phyloP scores from a whole-genome alignment of 2,329 filamentous ascomycete species.

The Aquanectria penicillioides region DNA sequence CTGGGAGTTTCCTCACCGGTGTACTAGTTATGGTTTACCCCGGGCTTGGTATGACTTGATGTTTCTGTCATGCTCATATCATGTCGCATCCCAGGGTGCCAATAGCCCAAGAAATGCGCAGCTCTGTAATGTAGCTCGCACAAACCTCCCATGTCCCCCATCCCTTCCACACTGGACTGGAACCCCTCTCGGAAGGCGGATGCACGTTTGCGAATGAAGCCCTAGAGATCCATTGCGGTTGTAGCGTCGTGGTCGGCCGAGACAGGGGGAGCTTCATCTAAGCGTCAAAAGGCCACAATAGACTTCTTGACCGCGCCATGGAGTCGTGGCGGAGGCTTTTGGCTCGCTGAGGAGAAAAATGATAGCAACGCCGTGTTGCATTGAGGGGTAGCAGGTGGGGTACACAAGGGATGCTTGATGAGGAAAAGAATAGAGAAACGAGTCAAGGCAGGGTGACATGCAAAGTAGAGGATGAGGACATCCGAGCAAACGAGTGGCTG shows the following conservation, averaged over 20 bases:
- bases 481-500: constrained; percentile 2
- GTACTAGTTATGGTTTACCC: not conserved
- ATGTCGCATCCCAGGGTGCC: constrained; percentile 26
- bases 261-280: constrained; percentile 15
- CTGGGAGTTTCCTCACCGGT: constrained; percentile 8
- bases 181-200: no score
- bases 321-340: not conserved
- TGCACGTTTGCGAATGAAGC: constrained; percentile 26
- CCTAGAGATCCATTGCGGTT: constrained; percentile 27
- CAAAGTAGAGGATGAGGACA: constrained; percentile 28
- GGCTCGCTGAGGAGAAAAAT: not conserved
- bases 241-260: constrained; percentile 30
- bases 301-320: no score
- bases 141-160: constrained; percentile 14
- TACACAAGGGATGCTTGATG: constrained; percentile 10
- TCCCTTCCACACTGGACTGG: not conserved
- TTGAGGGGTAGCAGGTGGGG: constrained; percentile 10
- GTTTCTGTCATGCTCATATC: constrained; percentile 33
- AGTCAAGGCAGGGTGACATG: constrained; percentile 29
- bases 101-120: not conserved
- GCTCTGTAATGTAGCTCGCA: not conserved
- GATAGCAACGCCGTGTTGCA: constrained; percentile 2
- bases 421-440: constrained; percentile 4
- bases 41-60: constrained; percentile 1
- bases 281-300: not conserved